A percentile compares a stretch with the other conserved stretches of the same genome.
Evolutionary conservation across 768 basidiomycete species (phyloP).

Genomic region (Tulasnella calospora): DNA sequence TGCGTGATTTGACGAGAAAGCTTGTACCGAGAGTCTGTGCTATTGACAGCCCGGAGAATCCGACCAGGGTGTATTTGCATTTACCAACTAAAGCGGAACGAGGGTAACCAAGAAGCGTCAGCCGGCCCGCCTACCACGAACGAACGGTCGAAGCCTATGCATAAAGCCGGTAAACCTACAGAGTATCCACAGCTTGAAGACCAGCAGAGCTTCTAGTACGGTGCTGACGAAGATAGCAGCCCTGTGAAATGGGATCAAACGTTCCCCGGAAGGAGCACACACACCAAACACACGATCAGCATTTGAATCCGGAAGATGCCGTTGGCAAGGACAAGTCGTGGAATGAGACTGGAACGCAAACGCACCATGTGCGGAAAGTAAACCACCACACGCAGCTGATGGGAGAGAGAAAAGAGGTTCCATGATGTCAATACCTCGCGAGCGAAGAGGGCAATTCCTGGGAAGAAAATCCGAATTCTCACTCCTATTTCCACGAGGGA

Average conservation of each 20-base stretch:
- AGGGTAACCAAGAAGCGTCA: not conserved
- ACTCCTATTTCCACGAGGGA: not conserved
- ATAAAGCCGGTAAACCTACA: not conserved
- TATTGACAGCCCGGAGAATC: not conserved
- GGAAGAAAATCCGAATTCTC: not conserved
- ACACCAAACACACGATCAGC: not conserved
- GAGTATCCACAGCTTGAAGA: not conserved
- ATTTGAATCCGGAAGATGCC: not conserved
- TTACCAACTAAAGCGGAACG: not conserved
- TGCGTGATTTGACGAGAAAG: not conserved
- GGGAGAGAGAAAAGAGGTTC: not conserved
- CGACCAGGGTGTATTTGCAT: not conserved
- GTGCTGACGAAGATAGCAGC: conserved; percentile 1
- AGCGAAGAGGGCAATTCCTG: not conserved
- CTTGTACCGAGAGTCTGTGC: not conserved
- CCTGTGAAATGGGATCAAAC: not conserved
- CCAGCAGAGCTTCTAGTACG: not conserved
- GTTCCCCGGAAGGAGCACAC: not conserved
- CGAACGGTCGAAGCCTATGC: not conserved
- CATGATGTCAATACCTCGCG: not conserved
- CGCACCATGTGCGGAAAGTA: not conserved
- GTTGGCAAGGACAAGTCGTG: not conserved
- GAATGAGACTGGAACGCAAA: not conserved
- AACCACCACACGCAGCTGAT: not conserved
- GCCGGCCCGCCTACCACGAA: not conserved